These are phyloP conservation scores for Suhomyces sp. DNA, from an alignment of 805 yeast species.

Conservation along the genomic window DNA sequence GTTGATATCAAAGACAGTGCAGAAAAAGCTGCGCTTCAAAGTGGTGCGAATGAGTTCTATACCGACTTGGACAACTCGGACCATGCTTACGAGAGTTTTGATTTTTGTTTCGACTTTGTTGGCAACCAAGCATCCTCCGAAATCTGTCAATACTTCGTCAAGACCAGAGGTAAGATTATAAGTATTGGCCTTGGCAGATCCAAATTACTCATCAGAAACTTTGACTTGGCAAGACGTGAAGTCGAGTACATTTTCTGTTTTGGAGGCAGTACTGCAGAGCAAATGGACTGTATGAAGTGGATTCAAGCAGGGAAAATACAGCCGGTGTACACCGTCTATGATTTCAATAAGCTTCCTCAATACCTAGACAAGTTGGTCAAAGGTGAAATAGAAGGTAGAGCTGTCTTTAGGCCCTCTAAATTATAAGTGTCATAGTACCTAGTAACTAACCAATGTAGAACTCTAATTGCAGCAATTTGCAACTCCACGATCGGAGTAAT, in stretches of 20 bases:
- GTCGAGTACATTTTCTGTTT: conserved; percentile 37
- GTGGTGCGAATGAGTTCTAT: conserved; percentile 44
- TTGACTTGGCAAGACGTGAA: conserved; percentile 40
- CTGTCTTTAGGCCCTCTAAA: conserved; percentile 34
- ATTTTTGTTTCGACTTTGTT: conserved; percentile 37
- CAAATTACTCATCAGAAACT: conserved; percentile 29
- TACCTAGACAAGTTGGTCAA: conserved; percentile 30
- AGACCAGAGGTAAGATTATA: conserved; percentile 35
- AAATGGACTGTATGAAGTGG: conserved; percentile 42
- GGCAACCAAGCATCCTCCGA: conserved; percentile 33
- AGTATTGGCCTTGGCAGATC: conserved; percentile 43
- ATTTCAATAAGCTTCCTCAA: conserved; percentile 35
- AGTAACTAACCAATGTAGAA: not conserved
- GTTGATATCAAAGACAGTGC: conserved; percentile 29
- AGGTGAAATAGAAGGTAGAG: conserved; percentile 42
- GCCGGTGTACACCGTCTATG: conserved; percentile 30
- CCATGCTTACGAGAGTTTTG: conserved; percentile 34
- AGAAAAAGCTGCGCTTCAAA: conserved; percentile 22
- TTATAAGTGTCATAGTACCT: conserved; percentile 1
- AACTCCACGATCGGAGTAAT: conserved; percentile 1
- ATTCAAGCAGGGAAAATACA: conserved; percentile 36
- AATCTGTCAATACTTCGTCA: conserved; percentile 30
- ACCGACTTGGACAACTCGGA: conserved; percentile 25
- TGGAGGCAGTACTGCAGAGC: conserved; percentile 46
- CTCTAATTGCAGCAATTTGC: not conserved